Conservation (phyloP, 257 asterid genomes). For the Misopates orontium region DNA sequence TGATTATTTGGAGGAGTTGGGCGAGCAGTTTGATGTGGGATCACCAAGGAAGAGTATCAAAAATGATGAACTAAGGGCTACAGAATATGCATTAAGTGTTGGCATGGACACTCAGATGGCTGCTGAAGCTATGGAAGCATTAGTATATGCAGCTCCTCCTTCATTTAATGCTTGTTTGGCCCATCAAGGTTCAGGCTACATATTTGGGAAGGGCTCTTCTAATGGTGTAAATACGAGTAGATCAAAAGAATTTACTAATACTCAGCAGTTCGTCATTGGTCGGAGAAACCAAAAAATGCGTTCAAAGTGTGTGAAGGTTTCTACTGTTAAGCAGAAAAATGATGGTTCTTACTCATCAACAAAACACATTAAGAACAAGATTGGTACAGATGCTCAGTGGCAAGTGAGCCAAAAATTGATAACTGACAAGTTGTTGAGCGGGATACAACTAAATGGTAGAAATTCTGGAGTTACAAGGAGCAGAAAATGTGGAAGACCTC, state of each 20-base stretch:
- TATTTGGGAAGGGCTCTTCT: slow-evolving; percentile 23
- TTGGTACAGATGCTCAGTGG: slow-evolving; percentile 21
- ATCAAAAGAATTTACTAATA: slow-evolving; percentile 24
- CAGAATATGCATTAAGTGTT: slow-evolving; percentile 42
- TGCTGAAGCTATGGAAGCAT: slow-evolving; percentile 88
- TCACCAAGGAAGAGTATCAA: slow-evolving; percentile 29
- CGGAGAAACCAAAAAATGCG: slow-evolving; percentile 41
- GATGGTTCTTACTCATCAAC: slow-evolving; percentile 19
- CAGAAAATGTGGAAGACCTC: slow-evolving; percentile 24
- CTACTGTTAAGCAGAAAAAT: slow-evolving; percentile 25
- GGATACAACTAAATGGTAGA: slow-evolving; percentile 22
- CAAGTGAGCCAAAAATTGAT: slow-evolving; percentile 17
- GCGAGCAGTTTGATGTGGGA: slow-evolving; percentile 33
- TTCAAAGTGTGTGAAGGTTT: slow-evolving; percentile 35
- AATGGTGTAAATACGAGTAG: slow-evolving; percentile 19
- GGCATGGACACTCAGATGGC: slow-evolving; percentile 87
- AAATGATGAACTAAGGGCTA: slow-evolving; percentile 29
- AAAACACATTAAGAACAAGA: slow-evolving; percentile 23
- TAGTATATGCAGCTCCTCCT: slow-evolving; percentile 47
- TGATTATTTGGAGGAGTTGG: too few species aligned
- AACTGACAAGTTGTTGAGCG: slow-evolving; percentile 28
- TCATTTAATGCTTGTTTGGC: slow-evolving; percentile 29
- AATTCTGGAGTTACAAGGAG: slow-evolving; percentile 22
- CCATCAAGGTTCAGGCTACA: slow-evolving; percentile 36
- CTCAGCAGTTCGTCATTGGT: slow-evolving; percentile 35